phyloP scores from a whole-genome alignment of 106 monocot species.

The Dactylorhiza incarnata region DNA sequence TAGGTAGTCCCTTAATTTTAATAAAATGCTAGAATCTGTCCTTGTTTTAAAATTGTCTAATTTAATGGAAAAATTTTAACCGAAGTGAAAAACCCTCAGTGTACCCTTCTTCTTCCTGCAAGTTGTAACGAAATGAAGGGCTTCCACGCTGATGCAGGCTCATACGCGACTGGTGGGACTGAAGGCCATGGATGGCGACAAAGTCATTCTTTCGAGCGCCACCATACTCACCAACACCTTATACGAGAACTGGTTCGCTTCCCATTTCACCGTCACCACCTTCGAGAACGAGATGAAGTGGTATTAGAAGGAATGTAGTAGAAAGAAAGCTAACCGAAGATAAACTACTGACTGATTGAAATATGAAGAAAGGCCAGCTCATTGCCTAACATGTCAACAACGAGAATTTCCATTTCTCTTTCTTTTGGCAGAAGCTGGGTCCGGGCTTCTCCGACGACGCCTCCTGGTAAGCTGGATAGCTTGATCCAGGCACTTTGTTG shows the following conservation, averaged over 20 bases:
- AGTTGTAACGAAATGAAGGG: too few relatives aligned
- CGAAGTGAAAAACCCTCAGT: too few relatives aligned
- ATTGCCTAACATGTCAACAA: conserved; percentile 81
- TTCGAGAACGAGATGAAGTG: conserved; percentile 98
- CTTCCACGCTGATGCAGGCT: conserved; percentile 11
- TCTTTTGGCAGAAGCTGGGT: conserved; percentile 44
- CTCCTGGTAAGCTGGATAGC: conserved; percentile 22
- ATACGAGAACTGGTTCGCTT: conserved; percentile 64
- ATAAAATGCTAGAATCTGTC: too few relatives aligned
- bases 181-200: conserved; percentile 26
- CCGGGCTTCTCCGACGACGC: conserved; percentile 20
- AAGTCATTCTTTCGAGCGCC: conserved; percentile 24
- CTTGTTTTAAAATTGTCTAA: too few relatives aligned
- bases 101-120: too few relatives aligned
- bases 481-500: conserved; percentile 32
- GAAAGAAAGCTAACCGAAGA: too few relatives aligned
- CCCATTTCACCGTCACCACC: conserved; percentile 59
- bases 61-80: too few relatives aligned
- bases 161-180: conserved; percentile 38
- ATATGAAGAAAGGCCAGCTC: conserved; percentile 20
- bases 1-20: too few relatives aligned
- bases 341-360: too few relatives aligned
- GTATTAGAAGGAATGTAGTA: conserved; percentile 41
- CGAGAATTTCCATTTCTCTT: conserved; percentile 66
- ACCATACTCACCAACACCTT: conserved; percentile 44